These are phyloP conservation scores for Beauveria sp. DNA, from an alignment of 2,329 filamentous ascomycete species.

Conservation along the genomic window DNA sequence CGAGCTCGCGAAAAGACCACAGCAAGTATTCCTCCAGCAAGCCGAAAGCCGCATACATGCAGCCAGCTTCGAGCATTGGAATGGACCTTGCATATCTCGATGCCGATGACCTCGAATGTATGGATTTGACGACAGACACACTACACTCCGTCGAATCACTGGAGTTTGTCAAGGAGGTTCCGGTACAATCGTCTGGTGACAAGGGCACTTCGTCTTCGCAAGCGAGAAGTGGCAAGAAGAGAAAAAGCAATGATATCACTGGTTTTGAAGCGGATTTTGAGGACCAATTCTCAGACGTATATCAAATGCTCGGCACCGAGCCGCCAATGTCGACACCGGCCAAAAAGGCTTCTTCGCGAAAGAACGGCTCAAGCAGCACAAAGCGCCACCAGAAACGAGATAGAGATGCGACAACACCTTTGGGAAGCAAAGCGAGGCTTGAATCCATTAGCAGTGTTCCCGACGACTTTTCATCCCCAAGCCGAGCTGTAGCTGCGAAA, in stretches of 20 bases:
- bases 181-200: conserved; percentile 16
- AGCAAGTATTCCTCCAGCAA: conserved; percentile 18
- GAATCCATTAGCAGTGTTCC: not conserved
- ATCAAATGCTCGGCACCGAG: conserved; percentile 37
- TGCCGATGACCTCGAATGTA: conserved; percentile 27
- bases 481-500: not conserved
- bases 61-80: conserved; percentile 16
- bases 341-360: conserved; percentile 8
- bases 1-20: conserved; percentile 13
- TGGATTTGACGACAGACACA: conserved; percentile 33
- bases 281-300: conserved; percentile 47
- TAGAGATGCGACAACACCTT: not conserved
- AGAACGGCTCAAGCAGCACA: not conserved
- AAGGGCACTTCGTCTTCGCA: not conserved
- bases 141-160: conserved; percentile 27
- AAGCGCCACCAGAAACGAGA: conserved; percentile 7
- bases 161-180: conserved; percentile 29
- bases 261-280: conserved; percentile 28
- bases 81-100: conserved; percentile 29
- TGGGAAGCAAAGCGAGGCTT: not conserved
- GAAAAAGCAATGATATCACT: conserved; percentile 43
- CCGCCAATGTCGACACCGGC: conserved; percentile 29
- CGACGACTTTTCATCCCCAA: conserved; percentile 9
- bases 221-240: conserved; percentile 37
- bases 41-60: conserved; percentile 18